phyloP scores from a whole-genome alignment of 2,329 filamentous ascomycete genomes.

The Colletotrichum abscissum region DNA sequence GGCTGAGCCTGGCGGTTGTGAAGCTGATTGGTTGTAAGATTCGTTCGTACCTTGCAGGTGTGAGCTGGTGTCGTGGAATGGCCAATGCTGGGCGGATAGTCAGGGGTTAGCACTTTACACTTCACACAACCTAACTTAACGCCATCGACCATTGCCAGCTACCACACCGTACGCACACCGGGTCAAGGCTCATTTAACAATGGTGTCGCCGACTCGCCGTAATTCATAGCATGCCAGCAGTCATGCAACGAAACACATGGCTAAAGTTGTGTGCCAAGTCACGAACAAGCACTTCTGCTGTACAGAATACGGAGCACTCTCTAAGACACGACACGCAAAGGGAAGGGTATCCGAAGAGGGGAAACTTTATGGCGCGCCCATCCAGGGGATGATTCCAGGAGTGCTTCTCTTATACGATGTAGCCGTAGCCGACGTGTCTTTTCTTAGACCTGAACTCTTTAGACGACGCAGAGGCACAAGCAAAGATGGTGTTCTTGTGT shows the following conservation, averaged over 20 bases:
- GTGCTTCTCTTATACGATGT: neutral
- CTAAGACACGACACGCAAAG: neutral
- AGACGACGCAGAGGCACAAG: neutral
- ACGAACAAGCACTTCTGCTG: neutral
- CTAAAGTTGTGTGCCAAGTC: neutral
- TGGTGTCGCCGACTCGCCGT: neutral
- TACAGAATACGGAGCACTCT: neutral
- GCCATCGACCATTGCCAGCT: neutral
- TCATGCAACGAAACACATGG: neutral
- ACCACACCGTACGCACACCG: neutral
- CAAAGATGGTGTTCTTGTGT: neutral
- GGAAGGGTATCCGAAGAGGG: neutral
- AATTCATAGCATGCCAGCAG: neutral
- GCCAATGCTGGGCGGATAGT: neutral
- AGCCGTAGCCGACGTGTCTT: neutral
- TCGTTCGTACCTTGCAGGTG: slow-evolving; percentile 7
- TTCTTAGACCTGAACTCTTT: neutral
- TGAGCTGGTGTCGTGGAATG: slow-evolving; percentile 14
- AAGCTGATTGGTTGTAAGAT: slow-evolving; percentile 6
- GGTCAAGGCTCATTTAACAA: neutral
- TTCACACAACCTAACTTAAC: neutral
- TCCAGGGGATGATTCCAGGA: neutral
- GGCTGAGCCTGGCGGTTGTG: slow-evolving; percentile 13
- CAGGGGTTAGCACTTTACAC: neutral
- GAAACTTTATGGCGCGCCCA: neutral